Evolutionary conservation across 306 rosid species (phyloP).

Genomic region (Neltuma alba): DNA sequence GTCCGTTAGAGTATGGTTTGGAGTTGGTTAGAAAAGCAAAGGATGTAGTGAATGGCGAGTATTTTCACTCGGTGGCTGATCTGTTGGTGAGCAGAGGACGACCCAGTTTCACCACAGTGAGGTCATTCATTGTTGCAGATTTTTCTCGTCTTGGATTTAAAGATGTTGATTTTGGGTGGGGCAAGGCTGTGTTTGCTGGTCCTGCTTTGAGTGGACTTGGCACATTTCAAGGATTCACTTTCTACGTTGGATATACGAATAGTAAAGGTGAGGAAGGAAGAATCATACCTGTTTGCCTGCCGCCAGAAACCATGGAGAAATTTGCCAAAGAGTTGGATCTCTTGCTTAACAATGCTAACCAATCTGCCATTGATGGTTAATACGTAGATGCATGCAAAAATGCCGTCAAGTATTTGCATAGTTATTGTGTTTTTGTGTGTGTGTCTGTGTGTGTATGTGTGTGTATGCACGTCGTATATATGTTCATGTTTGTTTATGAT

Average conservation of each 20-base stretch:
- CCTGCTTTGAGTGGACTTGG: slow-evolving; percentile 5
- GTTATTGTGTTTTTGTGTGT: too few species aligned
- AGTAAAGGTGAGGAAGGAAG: background rate
- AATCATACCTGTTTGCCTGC: background rate
- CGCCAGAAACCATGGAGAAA: background rate
- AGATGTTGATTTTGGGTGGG: background rate
- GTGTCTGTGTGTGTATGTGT: too few species aligned
- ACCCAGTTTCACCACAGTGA: background rate
- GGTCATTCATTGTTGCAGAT: background rate
- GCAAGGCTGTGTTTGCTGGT: background rate
- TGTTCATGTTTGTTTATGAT: too few species aligned
- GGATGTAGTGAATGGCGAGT: background rate
- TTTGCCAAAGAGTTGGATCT: background rate
- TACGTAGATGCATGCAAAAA: background rate
- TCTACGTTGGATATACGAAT: background rate
- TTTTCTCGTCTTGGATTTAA: background rate
- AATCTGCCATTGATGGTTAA: background rate
- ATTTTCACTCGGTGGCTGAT: background rate
- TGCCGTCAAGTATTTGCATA: background rate
- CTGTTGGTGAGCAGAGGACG: background rate
- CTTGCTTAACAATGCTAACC: background rate
- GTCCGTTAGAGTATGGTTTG: background rate
- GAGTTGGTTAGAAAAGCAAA: background rate
- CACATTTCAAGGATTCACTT: background rate
- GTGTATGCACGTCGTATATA: too few species aligned